phyloP scores from a whole-genome alignment of 768 basidiomycete species.

The Termitomyces sp. region DNA sequence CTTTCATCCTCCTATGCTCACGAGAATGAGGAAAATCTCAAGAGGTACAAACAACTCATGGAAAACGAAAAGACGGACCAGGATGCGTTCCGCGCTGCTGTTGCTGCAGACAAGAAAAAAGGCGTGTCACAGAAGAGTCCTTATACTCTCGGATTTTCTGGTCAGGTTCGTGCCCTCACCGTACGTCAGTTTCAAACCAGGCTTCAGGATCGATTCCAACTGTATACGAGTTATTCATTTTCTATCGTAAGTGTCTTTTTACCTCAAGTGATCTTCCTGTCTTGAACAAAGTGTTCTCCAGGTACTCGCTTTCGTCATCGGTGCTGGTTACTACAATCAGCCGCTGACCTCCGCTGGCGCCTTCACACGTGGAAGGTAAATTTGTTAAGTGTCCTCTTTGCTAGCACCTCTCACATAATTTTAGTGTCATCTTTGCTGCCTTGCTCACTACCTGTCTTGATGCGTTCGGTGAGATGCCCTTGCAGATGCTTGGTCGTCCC shows the following conservation, averaged over 20 bases:
- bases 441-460: slow-evolving; percentile 67
- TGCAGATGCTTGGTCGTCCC: slow-evolving; percentile 78
- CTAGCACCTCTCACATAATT: background rate
- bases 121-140: slow-evolving; percentile 77
- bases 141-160: slow-evolving; percentile 75
- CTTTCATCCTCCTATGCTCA: slow-evolving; percentile 41
- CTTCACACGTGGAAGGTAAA: slow-evolving; percentile 76
- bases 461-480: slow-evolving; percentile 73
- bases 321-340: slow-evolving; percentile 70
- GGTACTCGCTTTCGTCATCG: slow-evolving; percentile 63
- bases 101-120: slow-evolving; percentile 72
- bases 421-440: slow-evolving; percentile 65
- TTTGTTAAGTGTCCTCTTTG: background rate
- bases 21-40: slow-evolving; percentile 42
- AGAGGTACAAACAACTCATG: slow-evolving; percentile 53
- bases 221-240: slow-evolving; percentile 66
- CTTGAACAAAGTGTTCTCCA: slow-evolving; percentile 18
- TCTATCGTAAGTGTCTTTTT: slow-evolving; percentile 44
- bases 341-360: slow-evolving; percentile 74
- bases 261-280: background rate
- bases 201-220: slow-evolving; percentile 75
- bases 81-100: slow-evolving; percentile 73
- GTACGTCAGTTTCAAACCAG: slow-evolving; percentile 71
- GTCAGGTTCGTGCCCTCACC: slow-evolving; percentile 70
- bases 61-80: slow-evolving; percentile 64